Conservation (phyloP, 352 stramenopile genomes). For the Phytophthora pinifolia region DNA sequence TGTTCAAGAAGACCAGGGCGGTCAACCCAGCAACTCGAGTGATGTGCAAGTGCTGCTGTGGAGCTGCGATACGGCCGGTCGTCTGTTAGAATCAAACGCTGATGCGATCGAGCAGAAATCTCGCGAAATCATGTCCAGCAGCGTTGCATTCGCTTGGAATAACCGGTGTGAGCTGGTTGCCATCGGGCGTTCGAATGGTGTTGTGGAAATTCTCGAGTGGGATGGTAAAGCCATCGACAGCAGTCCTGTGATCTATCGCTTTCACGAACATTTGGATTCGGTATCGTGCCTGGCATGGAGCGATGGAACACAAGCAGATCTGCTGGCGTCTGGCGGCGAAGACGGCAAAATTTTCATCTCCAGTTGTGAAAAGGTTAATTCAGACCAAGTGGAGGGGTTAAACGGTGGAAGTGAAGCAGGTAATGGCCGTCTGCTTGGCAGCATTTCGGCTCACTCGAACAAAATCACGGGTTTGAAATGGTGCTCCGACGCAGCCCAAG, state of each 20-base stretch:
- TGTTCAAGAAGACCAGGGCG: constrained; percentile 25
- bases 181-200: constrained; percentile 44
- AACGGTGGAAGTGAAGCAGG: constrained; percentile 1
- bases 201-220: constrained; percentile 38
- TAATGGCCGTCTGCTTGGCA: constrained; percentile 18
- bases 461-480: constrained; percentile 55
- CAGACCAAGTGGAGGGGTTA: background rate
- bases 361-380: constrained; percentile 11
- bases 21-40: constrained; percentile 2
- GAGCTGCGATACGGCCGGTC: constrained; percentile 38
- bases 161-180: constrained; percentile 30
- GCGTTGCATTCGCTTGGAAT: constrained; percentile 33
- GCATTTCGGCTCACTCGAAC: constrained; percentile 38
- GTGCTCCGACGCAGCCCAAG: constrained; percentile 10
- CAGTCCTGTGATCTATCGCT: constrained; percentile 10
- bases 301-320: background rate
- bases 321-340: constrained; percentile 51
- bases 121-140: constrained; percentile 18
- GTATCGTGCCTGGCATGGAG: constrained; percentile 51
- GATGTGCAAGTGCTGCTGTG: constrained; percentile 48
- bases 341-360: constrained; percentile 65
- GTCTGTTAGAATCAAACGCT: constrained; percentile 41
- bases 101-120: constrained; percentile 33
- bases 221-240: background rate
- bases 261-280: constrained; percentile 59